These are phyloP conservation scores for Tripterygium wilfordii DNA, from an alignment of 177 flowering plant genomes.

Conservation along the genomic window DNA sequence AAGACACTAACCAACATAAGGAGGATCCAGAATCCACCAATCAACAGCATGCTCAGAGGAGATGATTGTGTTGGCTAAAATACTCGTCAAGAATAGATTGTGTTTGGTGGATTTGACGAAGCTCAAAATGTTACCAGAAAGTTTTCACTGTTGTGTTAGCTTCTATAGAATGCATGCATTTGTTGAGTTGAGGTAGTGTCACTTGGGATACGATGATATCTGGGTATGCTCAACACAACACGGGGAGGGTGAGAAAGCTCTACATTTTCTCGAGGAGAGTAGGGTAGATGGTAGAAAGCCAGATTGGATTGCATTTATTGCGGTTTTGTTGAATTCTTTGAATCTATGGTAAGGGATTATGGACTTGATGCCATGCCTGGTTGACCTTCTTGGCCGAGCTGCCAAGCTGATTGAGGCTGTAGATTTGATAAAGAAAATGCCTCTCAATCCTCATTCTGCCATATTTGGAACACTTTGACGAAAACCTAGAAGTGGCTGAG, in stretches of 20 bases:
- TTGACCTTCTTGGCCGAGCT: constrained; percentile 58
- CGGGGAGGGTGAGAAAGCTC: constrained; percentile 37
- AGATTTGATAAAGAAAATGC: constrained; percentile 45
- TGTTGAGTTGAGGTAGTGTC: too few species aligned
- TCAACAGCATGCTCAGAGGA: constrained; percentile 8
- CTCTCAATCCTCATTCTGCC: constrained; percentile 38
- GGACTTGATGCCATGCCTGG: constrained; percentile 46
- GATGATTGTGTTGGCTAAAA: too few species aligned
- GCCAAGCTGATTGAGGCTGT: constrained; percentile 46
- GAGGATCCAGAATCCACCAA: constrained; percentile 10
- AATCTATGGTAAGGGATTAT: constrained; percentile 39
- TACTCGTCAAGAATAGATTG: too few species aligned
- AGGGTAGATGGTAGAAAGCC: constrained; percentile 25
- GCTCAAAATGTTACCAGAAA: too few species aligned
- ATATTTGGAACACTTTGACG: constrained; percentile 51
- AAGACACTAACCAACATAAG: constrained; percentile 9
- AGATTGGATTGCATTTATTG: constrained; percentile 49
- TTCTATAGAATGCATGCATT: too few species aligned
- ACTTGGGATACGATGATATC: constrained; percentile 61
- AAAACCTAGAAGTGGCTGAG: constrained; percentile 46
- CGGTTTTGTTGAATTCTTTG: constrained; percentile 36
- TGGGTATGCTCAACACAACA: constrained; percentile 60
- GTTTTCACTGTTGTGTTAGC: too few species aligned
- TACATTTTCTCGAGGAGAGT: constrained; percentile 42
- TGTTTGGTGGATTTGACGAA: too few species aligned